Evolutionary conservation across 2,329 filamentous ascomycete genomes (phyloP), one percentile per base, ranked within the genome.

Genomic region (Ascochyta fabae): DNA sequence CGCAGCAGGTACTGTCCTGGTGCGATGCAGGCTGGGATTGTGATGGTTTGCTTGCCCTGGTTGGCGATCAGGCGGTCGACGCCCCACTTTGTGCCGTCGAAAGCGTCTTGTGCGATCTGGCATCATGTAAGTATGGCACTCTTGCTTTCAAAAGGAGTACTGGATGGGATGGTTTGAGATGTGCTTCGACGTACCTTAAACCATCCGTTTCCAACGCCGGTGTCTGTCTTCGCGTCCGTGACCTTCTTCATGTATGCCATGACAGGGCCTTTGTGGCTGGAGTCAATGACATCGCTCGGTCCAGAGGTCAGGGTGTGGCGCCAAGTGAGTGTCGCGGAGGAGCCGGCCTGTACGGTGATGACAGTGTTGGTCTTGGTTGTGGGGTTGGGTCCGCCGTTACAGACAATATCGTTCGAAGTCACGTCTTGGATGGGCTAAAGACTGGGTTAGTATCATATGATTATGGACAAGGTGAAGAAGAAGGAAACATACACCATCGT

Each of bases 181-280:
- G 6, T 16, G n/a, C 7, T 49, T 56, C 31, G 33, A 24, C 3
- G n/a, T 33, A 58, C 59, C 54, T 67, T 66, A 45, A 65, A 62
- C 56, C 47, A 70, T 34, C 56, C 67, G 45, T 60, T 55, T 3
- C 72, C 72, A 29, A 69, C 45, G 6, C 71, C 72, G 7, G 55
- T 48, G 38, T 73, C 68, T 1, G 62, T 70, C 50, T 72, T 69
- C 0, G 83, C 83, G 52, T 82, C 75, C 48, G 73, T 68, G 19
- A 85, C 83, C 65, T 85, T 85, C 73, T 84, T 84, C 51, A 86
- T 69, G 65, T 86, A 86, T 0, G 82, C 83, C 69, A 84, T 75
- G 0, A 82, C 83, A 19, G 83, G 83, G 1, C 84, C 83, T 61
- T 83, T 79, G 72, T 87, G 84, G 33, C 77, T 79, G 0, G 81